Percentiles rank a stretch among this genome's conserved stretches.
These are phyloP conservation scores for Coemansia sp. DNA, from an alignment of 192 early-diverging fungal species.

Conservation along the genomic window DNA sequence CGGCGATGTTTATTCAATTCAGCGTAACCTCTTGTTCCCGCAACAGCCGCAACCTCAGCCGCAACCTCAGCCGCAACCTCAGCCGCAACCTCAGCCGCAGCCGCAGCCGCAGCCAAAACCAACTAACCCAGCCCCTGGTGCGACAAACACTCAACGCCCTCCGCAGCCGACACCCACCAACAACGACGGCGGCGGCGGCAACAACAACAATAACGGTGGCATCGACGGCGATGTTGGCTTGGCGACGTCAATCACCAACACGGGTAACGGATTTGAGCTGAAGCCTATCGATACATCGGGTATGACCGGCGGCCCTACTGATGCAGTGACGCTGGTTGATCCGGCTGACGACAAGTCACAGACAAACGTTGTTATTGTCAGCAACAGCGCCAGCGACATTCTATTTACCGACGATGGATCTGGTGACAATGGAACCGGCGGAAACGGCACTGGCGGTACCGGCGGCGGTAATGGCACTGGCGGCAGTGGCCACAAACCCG, in stretches of 20 bases:
- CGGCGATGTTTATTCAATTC: constrained; percentile 9
- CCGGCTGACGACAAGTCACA: background rate
- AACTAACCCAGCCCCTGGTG: background rate
- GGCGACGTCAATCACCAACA: background rate
- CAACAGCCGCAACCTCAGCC: background rate
- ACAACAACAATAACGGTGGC: background rate
- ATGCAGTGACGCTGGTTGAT: background rate
- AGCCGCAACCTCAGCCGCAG: background rate
- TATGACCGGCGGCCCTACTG: background rate
- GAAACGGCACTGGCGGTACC: background rate
- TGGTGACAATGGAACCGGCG: background rate
- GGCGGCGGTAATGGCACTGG: background rate
- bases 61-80: background rate
- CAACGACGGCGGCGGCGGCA: background rate
- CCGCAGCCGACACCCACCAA: background rate
- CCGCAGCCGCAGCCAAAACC: background rate
- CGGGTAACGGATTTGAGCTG: background rate
- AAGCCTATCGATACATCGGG: background rate
- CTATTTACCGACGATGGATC: background rate
- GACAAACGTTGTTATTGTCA: background rate
- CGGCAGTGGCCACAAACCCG: constrained; percentile 5
- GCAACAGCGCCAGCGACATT: background rate
- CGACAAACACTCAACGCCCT: background rate
- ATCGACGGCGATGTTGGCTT: background rate
- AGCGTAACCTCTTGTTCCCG: background rate